Percentiles rank a stretch among this genome's conserved stretches.
Evolutionary conservation across 441 rosid genomes (phyloP).

Genomic region (Capsella rubella): DNA sequence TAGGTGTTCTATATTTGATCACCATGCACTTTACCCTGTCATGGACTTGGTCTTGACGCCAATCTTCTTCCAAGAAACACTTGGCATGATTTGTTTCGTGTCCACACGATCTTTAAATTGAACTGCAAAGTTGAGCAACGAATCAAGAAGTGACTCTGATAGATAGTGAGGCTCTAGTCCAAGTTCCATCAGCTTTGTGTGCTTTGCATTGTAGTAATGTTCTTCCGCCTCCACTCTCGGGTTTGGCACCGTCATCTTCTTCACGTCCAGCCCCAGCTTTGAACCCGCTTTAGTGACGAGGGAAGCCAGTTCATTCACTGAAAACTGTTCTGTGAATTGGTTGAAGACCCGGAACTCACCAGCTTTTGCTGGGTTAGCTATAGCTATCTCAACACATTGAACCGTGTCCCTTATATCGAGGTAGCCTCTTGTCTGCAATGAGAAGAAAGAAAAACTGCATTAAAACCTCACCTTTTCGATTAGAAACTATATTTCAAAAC

Average conservation of each 20-base stretch:
- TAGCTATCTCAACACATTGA: slow-evolving; percentile 94
- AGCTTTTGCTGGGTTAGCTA: slow-evolving; percentile 82
- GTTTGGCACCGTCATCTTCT: slow-evolving; percentile 77
- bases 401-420: slow-evolving; percentile 97
- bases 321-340: slow-evolving; percentile 96
- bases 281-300: slow-evolving; percentile 84
- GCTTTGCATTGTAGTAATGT: slow-evolving; percentile 97
- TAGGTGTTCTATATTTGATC: not conserved
- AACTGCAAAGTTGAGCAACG: slow-evolving; percentile 83
- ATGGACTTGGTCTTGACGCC: slow-evolving; percentile 82
- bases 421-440: slow-evolving; percentile 90
- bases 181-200: slow-evolving; percentile 87
- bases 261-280: slow-evolving; percentile 82
- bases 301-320: slow-evolving; percentile 87
- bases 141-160: slow-evolving; percentile 88
- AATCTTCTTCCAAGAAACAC: slow-evolving; percentile 86
- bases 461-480: not conserved
- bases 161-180: slow-evolving; percentile 92
- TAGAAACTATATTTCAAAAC: not conserved
- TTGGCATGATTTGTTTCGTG: slow-evolving; percentile 90
- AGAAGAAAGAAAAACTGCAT: not conserved
- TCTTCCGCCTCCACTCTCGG: slow-evolving; percentile 98
- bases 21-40: slow-evolving; percentile 45
- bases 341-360: slow-evolving; percentile 94
- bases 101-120: slow-evolving; percentile 84